Conservation (phyloP, 257 asterid genomes). For the Ilex aquifolium region DNA sequence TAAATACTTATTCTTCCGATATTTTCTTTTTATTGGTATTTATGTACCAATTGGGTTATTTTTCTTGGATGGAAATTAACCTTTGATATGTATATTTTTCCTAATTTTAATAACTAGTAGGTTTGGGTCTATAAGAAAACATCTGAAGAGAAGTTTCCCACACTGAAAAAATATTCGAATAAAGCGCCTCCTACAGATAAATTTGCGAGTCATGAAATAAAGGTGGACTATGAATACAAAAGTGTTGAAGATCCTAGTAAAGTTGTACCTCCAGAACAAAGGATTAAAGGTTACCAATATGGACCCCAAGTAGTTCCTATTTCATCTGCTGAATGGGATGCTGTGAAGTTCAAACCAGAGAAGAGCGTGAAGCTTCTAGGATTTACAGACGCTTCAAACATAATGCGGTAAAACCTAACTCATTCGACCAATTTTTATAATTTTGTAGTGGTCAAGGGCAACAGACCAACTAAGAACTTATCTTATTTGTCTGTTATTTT, state of each 20-base stretch:
- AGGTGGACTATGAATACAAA: conserved; percentile 75
- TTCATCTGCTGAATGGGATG: conserved; percentile 87
- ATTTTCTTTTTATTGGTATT: not conserved
- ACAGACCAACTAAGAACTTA: conserved; percentile 8
- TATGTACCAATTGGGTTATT: not conserved
- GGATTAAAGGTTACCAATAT: conserved; percentile 86
- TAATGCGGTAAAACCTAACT: conserved; percentile 67
- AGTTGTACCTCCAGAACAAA: conserved; percentile 92
- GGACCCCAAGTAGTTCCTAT: conserved; percentile 99
- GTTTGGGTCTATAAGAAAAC: conserved; percentile 98
- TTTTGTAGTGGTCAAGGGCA: conserved; percentile 7
- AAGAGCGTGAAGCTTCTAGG: conserved; percentile 93
- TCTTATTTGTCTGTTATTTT: conserved; percentile 15
- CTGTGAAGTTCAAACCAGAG: conserved; percentile 93
- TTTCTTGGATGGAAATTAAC: not conserved
- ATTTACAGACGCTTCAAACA: conserved; percentile 73
- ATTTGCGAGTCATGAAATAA: conserved; percentile 86
- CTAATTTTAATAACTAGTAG: conserved; percentile 21
- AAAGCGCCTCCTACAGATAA: conserved; percentile 87
- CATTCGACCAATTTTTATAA: conserved; percentile 12
- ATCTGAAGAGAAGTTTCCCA: conserved; percentile 84
- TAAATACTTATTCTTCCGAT: too few species aligned
- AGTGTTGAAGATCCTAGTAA: conserved; percentile 49
- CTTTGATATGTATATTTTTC: conserved; percentile 1
- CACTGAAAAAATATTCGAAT: conserved; percentile 84